Conservation (phyloP, 441 rosid species). For the Populus tomentosa region DNA sequence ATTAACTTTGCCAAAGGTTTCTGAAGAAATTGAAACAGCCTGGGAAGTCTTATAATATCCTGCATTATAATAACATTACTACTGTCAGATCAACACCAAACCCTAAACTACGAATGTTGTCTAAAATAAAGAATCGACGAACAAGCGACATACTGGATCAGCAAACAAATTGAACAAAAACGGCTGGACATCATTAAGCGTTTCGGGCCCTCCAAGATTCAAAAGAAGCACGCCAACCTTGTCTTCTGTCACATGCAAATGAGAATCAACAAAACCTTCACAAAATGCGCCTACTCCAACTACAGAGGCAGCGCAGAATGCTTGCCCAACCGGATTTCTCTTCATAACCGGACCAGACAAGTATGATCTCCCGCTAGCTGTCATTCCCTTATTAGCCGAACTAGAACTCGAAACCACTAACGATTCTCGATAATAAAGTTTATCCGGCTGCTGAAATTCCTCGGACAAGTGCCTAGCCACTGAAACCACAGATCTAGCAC, state of each 20-base stretch:
- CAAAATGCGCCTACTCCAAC: conserved; percentile 34
- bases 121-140: not conserved
- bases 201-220: conserved; percentile 91
- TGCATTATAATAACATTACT: conserved; percentile 15
- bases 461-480: conserved; percentile 19
- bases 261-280: conserved; percentile 18
- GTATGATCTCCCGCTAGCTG: conserved; percentile 15
- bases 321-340: conserved; percentile 35
- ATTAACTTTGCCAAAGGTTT: conserved; percentile 72
- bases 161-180: conserved; percentile 92
- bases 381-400: conserved; percentile 15
- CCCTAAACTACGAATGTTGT: no score
- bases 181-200: conserved; percentile 85
- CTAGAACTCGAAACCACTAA: conserved; percentile 15
- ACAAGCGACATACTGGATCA: conserved; percentile 62
- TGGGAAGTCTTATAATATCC: conserved; percentile 91
- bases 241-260: not conserved
- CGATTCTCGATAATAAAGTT: conserved; percentile 18
- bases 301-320: conserved; percentile 28
- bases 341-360: conserved; percentile 17
- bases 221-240: not conserved
- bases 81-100: not conserved
- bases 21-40: conserved; percentile 78
- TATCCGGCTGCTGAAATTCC: conserved; percentile 12
- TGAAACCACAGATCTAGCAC: conserved; percentile 16